Evolutionary conservation across 108 stramenopile species (phyloP).

Genomic region (Bacterosira constricta): DNA sequence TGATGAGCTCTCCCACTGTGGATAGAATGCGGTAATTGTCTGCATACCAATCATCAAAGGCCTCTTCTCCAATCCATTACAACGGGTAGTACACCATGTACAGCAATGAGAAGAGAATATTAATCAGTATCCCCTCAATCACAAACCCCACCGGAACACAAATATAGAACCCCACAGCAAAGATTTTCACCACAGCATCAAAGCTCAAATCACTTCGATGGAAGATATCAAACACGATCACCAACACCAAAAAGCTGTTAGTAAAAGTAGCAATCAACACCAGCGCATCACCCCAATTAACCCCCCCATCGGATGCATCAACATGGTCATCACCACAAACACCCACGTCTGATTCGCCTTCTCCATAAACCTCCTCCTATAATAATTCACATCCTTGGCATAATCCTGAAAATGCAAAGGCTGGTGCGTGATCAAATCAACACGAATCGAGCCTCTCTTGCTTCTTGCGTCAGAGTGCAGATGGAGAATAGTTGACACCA

Average conservation of each 20-base stretch:
- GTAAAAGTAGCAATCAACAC: slow-evolving; percentile 77
- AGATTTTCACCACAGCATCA: slow-evolving; percentile 88
- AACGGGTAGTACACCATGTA: slow-evolving; percentile 55
- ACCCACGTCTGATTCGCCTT: slow-evolving; percentile 56
- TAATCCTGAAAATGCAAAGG: slow-evolving; percentile 89
- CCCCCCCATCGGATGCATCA: slow-evolving; percentile 64
- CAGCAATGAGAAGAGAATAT: slow-evolving; percentile 47
- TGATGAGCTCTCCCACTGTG: slow-evolving; percentile 74
- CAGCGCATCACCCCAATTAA: slow-evolving; percentile 80
- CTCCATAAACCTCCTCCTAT: slow-evolving; percentile 71
- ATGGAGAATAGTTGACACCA: slow-evolving; percentile 85
- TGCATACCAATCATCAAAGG: slow-evolving; percentile 56
- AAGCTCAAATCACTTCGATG: slow-evolving; percentile 88
- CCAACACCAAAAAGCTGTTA: slow-evolving; percentile 76
- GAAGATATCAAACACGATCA: slow-evolving; percentile 83
- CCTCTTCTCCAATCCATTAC: slow-evolving; percentile 46
- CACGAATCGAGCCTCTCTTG: slow-evolving; percentile 77
- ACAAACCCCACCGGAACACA: slow-evolving; percentile 78
- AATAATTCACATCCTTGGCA: slow-evolving; percentile 75
- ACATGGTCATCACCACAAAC: slow-evolving; percentile 54
- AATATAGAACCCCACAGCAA: slow-evolving; percentile 82
- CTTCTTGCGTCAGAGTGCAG: slow-evolving; percentile 88
- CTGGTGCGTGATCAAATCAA: slow-evolving; percentile 88
- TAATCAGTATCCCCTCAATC: slow-evolving; percentile 72
- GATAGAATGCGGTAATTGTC: slow-evolving; percentile 61